Percentiles rank a stretch among this genome's conserved stretches.
phyloP scores from a whole-genome alignment of 2,329 filamentous ascomycete species.

The Ramularia collo-cygni region DNA sequence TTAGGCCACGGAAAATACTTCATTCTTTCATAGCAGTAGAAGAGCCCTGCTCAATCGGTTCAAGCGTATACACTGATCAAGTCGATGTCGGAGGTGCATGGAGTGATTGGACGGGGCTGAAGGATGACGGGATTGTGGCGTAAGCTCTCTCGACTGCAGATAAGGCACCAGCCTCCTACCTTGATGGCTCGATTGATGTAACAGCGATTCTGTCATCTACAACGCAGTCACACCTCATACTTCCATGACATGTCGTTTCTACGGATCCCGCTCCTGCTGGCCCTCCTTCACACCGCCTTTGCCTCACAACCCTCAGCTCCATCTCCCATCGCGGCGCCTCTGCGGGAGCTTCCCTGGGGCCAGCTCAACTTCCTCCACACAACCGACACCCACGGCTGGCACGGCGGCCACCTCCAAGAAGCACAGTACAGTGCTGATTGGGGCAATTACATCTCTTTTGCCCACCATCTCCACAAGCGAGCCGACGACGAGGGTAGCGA shows the following conservation, averaged over 20 bases:
- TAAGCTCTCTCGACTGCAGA: too few relatives aligned
- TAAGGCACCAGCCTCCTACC: too few relatives aligned
- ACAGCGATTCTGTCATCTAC: too few relatives aligned
- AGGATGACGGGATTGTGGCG: too few relatives aligned
- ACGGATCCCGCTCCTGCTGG: conserved; percentile 15
- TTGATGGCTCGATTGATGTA: too few relatives aligned
- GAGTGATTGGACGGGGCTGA: too few relatives aligned
- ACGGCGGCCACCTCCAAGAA: conserved; percentile 86
- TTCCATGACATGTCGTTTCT: conserved; percentile 1
- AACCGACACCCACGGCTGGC: conserved; percentile 92
- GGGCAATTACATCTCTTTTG: conserved; percentile 96
- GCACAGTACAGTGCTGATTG: conserved; percentile 92
- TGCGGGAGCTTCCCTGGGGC: conserved; percentile 83
- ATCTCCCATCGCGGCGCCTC: conserved; percentile 68
- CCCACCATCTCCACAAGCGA: conserved; percentile 68
- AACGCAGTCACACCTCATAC: too few relatives aligned
- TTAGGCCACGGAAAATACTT: too few relatives aligned
- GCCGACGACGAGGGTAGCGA: conserved; percentile 75
- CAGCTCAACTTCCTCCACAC: conserved; percentile 93
- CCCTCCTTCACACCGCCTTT: conserved; percentile 19
- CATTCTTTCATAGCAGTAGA: too few relatives aligned
- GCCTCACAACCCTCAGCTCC: conserved; percentile 70
- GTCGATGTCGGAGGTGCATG: too few relatives aligned
- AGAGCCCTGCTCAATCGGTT: too few relatives aligned
- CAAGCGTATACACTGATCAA: too few relatives aligned